Evolutionary conservation across 805 yeast species (phyloP).

Genomic region (Yamadazyma nakazawae): DNA sequence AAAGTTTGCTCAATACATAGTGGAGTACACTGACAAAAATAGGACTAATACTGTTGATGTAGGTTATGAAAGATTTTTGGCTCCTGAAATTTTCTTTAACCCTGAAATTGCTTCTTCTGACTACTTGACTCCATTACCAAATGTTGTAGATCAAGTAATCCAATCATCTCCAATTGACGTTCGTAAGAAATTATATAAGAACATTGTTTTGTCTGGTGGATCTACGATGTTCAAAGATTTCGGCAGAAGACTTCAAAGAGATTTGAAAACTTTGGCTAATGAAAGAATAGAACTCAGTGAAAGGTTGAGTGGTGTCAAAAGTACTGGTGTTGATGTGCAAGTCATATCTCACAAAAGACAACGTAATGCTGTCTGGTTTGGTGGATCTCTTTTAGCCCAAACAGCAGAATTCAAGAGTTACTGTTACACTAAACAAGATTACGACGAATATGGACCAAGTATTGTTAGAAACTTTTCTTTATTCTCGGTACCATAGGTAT

Average conservation of each 20-base stretch:
- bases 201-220: constrained; percentile 95
- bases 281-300: constrained; percentile 85
- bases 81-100: constrained; percentile 98
- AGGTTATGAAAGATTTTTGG: constrained; percentile 96
- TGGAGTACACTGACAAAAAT: constrained; percentile 71
- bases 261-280: constrained; percentile 80
- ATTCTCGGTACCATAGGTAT: constrained; percentile 74
- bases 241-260: constrained; percentile 96
- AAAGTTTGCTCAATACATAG: constrained; percentile 88
- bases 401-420: constrained; percentile 94
- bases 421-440: constrained; percentile 95
- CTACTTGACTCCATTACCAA: constrained; percentile 92
- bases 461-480: constrained; percentile 96
- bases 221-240: constrained; percentile 98
- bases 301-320: constrained; percentile 64
- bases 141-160: constrained; percentile 92
- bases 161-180: constrained; percentile 97
- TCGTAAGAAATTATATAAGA: constrained; percentile 91
- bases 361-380: constrained; percentile 99
- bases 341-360: constrained; percentile 97
- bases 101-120: constrained; percentile 97
- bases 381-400: constrained; percentile 95
- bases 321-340: constrained; percentile 95
- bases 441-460: constrained; percentile 96
- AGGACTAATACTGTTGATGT: constrained; percentile 68